Evolutionary conservation across 2,329 filamentous ascomycete genomes (phyloP), one percentile per base, ranked within the genome.

Genomic region (Westerdykella ornata): DNA sequence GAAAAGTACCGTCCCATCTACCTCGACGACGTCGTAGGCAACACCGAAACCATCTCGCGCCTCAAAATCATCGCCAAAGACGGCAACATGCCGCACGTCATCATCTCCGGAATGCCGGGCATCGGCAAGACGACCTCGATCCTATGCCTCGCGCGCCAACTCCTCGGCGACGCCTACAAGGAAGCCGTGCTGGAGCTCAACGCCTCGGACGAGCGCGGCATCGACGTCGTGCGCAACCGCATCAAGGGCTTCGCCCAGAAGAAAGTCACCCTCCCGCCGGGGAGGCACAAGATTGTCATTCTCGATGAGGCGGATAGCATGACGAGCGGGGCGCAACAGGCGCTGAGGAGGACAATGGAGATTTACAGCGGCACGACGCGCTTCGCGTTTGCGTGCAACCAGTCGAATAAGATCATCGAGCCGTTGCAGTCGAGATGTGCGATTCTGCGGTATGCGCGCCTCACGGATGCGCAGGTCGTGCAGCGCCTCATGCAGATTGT

Each of bases 241-340:
- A 98, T 98, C 73, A 98, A 98, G 71, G 88, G 88, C 6, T 98
- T 98, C 60, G 92, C 92, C 3, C 92, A 97, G 68, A 98, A 98
- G 69, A 98, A 98, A 69, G 92, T 98, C 54, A 98, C 92, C 1
- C 75, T 98, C 11, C 88, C 92, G 0, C 72, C 82, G 1, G 92
- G 92, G 7, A 80, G 89, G 41, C 92, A 98, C 67, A 98, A 98
- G 72, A 74, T 98, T 37, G 88, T 98, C 37, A 97, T 98, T 52
- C 81, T 98, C 43, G 92, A 98, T 67, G 92, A 98, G 72, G 92
- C 92, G 44, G 92, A 98, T 42, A 80, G 77, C 59, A 98, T 98
- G 92, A 98, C 92, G 1, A 85, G 85, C 17, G 92, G 92, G 39
- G 92, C 92, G 2, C 92, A 98, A 65, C 92, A 97, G 69, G 92